These are phyloP conservation scores for Calocybe gangraenosa DNA, from an alignment of 768 basidiomycete genomes.

Conservation along the genomic window DNA sequence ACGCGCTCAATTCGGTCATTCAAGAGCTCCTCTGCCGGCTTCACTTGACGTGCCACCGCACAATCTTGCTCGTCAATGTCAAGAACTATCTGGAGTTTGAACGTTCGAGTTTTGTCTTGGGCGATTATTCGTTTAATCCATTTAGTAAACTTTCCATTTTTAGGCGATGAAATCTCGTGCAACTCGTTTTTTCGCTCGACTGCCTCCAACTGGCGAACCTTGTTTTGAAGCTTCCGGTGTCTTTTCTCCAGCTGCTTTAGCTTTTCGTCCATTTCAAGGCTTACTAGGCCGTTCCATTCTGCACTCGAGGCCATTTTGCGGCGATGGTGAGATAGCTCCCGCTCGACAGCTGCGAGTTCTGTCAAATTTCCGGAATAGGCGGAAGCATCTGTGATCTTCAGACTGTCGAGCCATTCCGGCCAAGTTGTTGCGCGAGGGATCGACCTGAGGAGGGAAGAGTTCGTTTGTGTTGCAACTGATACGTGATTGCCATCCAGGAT, in stretches of 20 bases:
- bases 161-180: slow-evolving; percentile 23
- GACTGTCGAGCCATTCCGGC: slow-evolving; percentile 35
- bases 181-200: slow-evolving; percentile 20
- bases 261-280: slow-evolving; percentile 27
- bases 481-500: slow-evolving; percentile 14
- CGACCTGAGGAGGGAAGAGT: slow-evolving; percentile 16
- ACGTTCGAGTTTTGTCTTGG: slow-evolving; percentile 24
- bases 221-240: slow-evolving; percentile 34
- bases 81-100: slow-evolving; percentile 33
- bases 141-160: slow-evolving; percentile 49
- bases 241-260: slow-evolving; percentile 40
- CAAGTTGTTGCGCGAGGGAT: slow-evolving; percentile 21
- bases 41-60: slow-evolving; percentile 36
- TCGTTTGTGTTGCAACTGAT: slow-evolving; percentile 27
- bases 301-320: slow-evolving; percentile 13
- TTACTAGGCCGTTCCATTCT: slow-evolving; percentile 14
- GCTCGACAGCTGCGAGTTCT: slow-evolving; percentile 24
- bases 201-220: slow-evolving; percentile 24
- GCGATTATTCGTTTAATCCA: slow-evolving; percentile 63
- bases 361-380: slow-evolving; percentile 26
- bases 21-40: slow-evolving; percentile 7
- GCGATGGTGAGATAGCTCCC: slow-evolving; percentile 23
- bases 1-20: slow-evolving; percentile 3
- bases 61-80: slow-evolving; percentile 37
- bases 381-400: slow-evolving; percentile 23